Base-by-base conservation (phyloP, 108 stramenopile species). In the Nitzschia sp. region DNA sequence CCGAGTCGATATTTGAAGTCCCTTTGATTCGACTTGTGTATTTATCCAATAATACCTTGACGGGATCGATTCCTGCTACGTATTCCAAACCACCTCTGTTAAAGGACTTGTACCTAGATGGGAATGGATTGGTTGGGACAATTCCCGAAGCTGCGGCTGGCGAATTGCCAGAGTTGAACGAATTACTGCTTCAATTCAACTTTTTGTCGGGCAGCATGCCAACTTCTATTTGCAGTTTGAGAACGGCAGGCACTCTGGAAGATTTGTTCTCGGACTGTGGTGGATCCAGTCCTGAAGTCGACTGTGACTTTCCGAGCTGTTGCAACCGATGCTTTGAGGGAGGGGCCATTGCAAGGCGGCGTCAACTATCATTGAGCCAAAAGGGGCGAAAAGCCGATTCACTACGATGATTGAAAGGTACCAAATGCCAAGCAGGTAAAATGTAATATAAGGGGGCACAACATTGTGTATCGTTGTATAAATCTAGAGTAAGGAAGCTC, bases 21-120 rank as follows among this genome's bases (percentile, higher is more conserved):
- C 59, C 66, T n/a, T 70, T 76, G 27, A 48, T 95, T 46, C 66
- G 83, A 32, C 62, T 87, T 33, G 29, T 93, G 8, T 93, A 92
- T 53, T 36, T 95, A 18, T 78, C 83, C 56, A 75, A 88, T 46
- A 96, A 96, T 66, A 59, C 59, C 2, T 82, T 96, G 8, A 57
- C 72, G 18, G 95, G 95, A 2, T 69, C 77, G n/a, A 93, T 96
- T 58, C 93, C 95, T 15, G 26, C 47, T 17, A 66, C 47, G 17
- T 68, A 64, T 48, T 59, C 71, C 2, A 51, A 62, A 34, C 63
- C 79, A 18, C 18, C 75, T 15, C 36, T 69, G 34, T 46, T 87
- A 38, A 58, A 69, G 47, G 80, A 81, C 64, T 70, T 91, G 17
- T 81, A 75, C 47, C 28, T 91, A 32, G 71, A 85, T 47, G 79